Evolutionary conservation across 2,329 filamentous ascomycete genomes (phyloP), one percentile per base, ranked within the genome.

Genomic region (Cadophora gregata): DNA sequence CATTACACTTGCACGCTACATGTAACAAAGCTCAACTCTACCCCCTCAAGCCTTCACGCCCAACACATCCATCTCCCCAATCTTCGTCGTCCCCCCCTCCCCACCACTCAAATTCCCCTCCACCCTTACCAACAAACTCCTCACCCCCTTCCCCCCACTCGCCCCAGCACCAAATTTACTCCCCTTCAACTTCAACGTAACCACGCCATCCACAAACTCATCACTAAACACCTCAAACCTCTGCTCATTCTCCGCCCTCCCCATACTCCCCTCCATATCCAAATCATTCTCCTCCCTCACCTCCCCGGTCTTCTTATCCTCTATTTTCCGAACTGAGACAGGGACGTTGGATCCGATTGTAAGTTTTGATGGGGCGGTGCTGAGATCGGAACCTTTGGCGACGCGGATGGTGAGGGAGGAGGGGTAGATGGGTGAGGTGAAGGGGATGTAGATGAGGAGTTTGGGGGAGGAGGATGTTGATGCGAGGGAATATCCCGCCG

Each of bases 71-170:
- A 76, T 61, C 27, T 62, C 62, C 21, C 68, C 64, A 59, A 76
- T 69, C 65, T 76, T 75, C 14, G 48, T 76, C 19, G 69, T 31
- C 2, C 65, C 71, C 25, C 50, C 67, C 9, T 67, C 67, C 42
- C 74, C 74, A 3, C 74, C 74, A 66, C 73, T 74, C 69, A 74
- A 59, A 62, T 76, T 76, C 19, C 72, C 71, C 71, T 75, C 73
- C n/a, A 74, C 59, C 21, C 70, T 66, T 21, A 76, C 70, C 16
- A 70, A 70, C 65, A 76, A 53, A 59, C 73, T 76, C 69, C 72
- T 76, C 29, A 74, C 63, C 0, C 53, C 71, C 2, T 65, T 70
- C 38, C 71, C 62, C 1, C 36, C 70, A 47, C n/a, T 47, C 7
- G 19, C 42, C 14, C 6, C 36, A 42, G 7, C 16, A 1, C 67